Conservation (phyloP, 2,329 filamentous ascomycete genomes). For the Capronia coronata region DNA sequence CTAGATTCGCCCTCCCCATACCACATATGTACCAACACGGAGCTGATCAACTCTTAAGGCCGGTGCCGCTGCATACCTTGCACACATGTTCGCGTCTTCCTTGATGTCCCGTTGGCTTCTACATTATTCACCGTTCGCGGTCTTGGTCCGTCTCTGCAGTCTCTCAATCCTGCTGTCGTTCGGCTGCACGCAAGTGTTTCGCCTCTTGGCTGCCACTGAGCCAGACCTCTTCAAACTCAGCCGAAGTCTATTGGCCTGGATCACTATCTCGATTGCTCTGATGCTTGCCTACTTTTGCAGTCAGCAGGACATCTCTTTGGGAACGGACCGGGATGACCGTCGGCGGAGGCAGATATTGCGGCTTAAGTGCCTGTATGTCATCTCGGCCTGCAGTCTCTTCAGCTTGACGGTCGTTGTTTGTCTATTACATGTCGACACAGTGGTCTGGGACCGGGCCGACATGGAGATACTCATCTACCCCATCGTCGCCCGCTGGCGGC, state of each 20-base stretch:
- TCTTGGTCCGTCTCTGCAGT: constrained; percentile 61
- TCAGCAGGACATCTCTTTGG: constrained; percentile 27
- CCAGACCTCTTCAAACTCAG: constrained; percentile 23
- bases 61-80: constrained; percentile 25
- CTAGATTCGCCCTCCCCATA: background rate
- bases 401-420: constrained; percentile 18
- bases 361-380: constrained; percentile 28
- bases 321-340: constrained; percentile 24
- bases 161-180: constrained; percentile 27
- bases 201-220: constrained; percentile 20
- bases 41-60: constrained; percentile 38
- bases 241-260: constrained; percentile 25
- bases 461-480: background rate
- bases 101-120: constrained; percentile 53
- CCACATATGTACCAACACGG: background rate
- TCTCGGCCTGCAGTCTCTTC: constrained; percentile 24
- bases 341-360: constrained; percentile 22
- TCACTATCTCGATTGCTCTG: constrained; percentile 22
- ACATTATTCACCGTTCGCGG: constrained; percentile 71
- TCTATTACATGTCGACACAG: constrained; percentile 12
- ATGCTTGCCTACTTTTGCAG: constrained; percentile 26
- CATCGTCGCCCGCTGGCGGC: background rate
- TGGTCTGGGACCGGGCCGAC: background rate
- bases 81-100: constrained; percentile 27
- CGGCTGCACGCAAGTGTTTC: constrained; percentile 24